Base-by-base conservation (phyloP, 768 basidiomycete species). In the Tulasnella sp. region DNA sequence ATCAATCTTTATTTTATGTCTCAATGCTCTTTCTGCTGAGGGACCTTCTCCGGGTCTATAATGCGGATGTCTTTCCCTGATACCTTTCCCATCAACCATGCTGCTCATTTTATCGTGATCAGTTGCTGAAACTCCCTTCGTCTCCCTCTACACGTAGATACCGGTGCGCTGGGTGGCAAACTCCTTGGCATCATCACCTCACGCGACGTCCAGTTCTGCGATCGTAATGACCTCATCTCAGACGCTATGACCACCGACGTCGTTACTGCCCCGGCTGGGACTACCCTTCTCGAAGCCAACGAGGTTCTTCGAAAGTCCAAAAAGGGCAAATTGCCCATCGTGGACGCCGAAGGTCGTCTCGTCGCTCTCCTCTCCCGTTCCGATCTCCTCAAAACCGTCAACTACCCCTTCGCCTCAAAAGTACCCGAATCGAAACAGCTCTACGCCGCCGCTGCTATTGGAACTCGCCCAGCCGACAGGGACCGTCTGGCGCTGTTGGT, bases 371-470 rank as follows among this genome's bases (percentile, higher is more conserved):
- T 99, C 78, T 96, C 97, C 2, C 96, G 97, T 79, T 98, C 97
- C 74, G 97, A 99, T 86, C 89, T 99, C 73, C 91, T 99, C 84
- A 99, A 99, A 86, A 98, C 97, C 86, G 95, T 98, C 84, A 96
- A 94, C 79, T 99, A 93, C 86, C 98, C 98, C 0, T 90, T 98
- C 79, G 96, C 98, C 1, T 94, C 93, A 82, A 99, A 99, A 87
- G 90, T 93, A 82, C 94, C 94, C 1, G 88, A 91, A 81, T 95
- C 89, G 84, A 99, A 99, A 86, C 97, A 99, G 87, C 91, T 99
- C 3, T 96, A 97, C 84, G 95, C 96, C 73, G 98, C 97, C 10
- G 97, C 98, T 4, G 94, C 98, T 9, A 89, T 99, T 80, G 97
- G 98, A 76, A 99, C 97, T 0, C 94, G 97, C 31, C 93, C 92